Evolutionary conservation across 805 yeast genomes (phyloP).

Genomic region (Suhomyces sp.): DNA sequence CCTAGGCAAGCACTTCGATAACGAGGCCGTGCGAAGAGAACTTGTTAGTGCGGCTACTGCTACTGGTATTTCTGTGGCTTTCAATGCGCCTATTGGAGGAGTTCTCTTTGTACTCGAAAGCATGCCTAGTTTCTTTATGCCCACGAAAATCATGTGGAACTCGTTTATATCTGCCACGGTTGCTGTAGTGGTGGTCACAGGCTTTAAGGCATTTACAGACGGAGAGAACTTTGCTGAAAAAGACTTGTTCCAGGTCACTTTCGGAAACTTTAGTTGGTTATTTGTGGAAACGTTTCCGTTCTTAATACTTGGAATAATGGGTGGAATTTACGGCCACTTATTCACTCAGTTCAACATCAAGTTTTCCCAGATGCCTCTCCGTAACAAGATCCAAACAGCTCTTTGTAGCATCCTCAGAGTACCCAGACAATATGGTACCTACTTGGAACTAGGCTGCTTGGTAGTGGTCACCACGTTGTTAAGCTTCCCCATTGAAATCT

Average conservation of each 20-base stretch:
- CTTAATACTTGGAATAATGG: constrained; percentile 62
- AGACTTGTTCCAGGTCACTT: constrained; percentile 58
- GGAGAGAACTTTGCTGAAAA: constrained; percentile 44
- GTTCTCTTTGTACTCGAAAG: constrained; percentile 75
- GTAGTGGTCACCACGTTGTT: constrained; percentile 51
- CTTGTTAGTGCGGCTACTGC: constrained; percentile 73
- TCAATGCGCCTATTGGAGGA: constrained; percentile 86
- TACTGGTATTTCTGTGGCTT: constrained; percentile 81
- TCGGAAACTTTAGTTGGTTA: constrained; percentile 70
- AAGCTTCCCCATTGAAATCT: constrained; percentile 53
- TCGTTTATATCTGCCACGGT: constrained; percentile 77
- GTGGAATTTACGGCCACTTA: constrained; percentile 63
- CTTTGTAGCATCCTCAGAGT: constrained; percentile 20
- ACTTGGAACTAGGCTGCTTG: constrained; percentile 48
- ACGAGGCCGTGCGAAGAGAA: constrained; percentile 65
- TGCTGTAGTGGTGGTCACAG: constrained; percentile 57
- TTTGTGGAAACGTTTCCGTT: constrained; percentile 70
- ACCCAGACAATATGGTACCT: constrained; percentile 20
- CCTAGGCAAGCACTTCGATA: constrained; percentile 30
- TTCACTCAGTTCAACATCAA: constrained; percentile 48
- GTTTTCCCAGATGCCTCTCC: constrained; percentile 27
- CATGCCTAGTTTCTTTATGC: constrained; percentile 59
- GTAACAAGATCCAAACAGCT: constrained; percentile 22
- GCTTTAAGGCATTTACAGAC: constrained; percentile 38
- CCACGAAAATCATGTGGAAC: constrained; percentile 73